Base-by-base conservation (phyloP, 257 asterid genomes). In the Solanum gracilifrons region DNA sequence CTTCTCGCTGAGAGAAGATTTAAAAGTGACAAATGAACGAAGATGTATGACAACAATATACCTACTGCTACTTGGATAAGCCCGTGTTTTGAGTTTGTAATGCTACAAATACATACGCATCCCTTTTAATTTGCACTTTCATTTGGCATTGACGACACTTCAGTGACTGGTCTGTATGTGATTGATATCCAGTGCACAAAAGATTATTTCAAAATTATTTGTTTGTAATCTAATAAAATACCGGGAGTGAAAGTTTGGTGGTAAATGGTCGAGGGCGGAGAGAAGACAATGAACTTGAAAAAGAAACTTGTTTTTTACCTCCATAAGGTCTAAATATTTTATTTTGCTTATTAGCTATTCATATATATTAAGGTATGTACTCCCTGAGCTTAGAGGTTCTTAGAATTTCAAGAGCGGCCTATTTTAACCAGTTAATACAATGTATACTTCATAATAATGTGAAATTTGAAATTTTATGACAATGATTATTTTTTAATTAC, bases 1-100 rank as follows among this genome's bases (percentile, higher is more conserved):
- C 86, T 73, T 80, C 27, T 13, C 23, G 0, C 7, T 90, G 88
- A 91, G 91, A 89, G 90, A 87, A 7, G 20, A 35, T 36, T 21
- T 36, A 74, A 9, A 74, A 8, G 31, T 74, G 82, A 36, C 11
- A 51, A 51, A 18, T 18, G 62, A 51, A 51, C n/a, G 10, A 1
- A 18, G 0, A 51, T 51, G n/a, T 51, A 18, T 74, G 82, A 36
- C 51, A 55, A 18, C n/a, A 18, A 55, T 55, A 7, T 55, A 55
- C 64, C 64, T 55, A 55, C 25, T 55, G 64, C 25, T 1, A 55
- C 64, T 55, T 18, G 64, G 10, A 55, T 55, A 55, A 2, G 0
- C 64, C 64, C 64, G 1, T 55, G 5, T 55, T 55, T 55, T 55
- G 64, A 55, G 64, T 55, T 55, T 55, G 64, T 55, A 55, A 37